Conservation (phyloP, 176 grass and related monocot species). For the Avena insularis region DNA sequence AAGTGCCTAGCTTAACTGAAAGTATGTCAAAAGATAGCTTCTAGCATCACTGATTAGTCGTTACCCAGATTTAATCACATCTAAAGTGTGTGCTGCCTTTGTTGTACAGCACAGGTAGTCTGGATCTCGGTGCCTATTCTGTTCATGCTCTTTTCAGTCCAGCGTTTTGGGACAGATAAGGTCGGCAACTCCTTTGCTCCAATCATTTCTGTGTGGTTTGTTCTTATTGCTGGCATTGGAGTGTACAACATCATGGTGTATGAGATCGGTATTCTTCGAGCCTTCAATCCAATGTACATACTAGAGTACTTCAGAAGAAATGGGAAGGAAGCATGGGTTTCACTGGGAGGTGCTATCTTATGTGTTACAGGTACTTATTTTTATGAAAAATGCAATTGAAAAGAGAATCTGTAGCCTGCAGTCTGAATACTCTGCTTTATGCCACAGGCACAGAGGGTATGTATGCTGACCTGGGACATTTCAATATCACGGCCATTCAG, state of each 20-base stretch:
- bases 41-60: not conserved
- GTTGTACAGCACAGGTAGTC: conserved; percentile 58
- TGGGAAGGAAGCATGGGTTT: conserved; percentile 67
- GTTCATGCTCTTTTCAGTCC: conserved; percentile 72
- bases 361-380: conserved; percentile 70
- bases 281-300: conserved; percentile 81
- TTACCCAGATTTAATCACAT: conserved; percentile 16
- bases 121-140: conserved; percentile 70
- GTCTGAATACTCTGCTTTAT: conserved; percentile 29
- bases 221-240: conserved; percentile 64
- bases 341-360: conserved; percentile 73
- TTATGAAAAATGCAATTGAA: conserved; percentile 17
- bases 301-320: conserved; percentile 69
- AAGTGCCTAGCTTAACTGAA: conserved; percentile 67
- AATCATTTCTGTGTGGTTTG: conserved; percentile 70
- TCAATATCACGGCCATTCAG: conserved; percentile 80
- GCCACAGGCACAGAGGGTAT: conserved; percentile 77
- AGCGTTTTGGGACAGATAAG: conserved; percentile 81
- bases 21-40: conserved; percentile 38
- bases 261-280: conserved; percentile 59
- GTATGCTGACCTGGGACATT: conserved; percentile 90
- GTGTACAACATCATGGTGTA: conserved; percentile 64
- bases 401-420: not conserved
- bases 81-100: conserved; percentile 4
- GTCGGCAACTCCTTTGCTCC: conserved; percentile 91